Percentiles rank a stretch among this genome's conserved stretches.
These are phyloP conservation scores for Paraurostyla sp. DNA, from an alignment of 73 alveolate species.

Conservation along the genomic window DNA sequence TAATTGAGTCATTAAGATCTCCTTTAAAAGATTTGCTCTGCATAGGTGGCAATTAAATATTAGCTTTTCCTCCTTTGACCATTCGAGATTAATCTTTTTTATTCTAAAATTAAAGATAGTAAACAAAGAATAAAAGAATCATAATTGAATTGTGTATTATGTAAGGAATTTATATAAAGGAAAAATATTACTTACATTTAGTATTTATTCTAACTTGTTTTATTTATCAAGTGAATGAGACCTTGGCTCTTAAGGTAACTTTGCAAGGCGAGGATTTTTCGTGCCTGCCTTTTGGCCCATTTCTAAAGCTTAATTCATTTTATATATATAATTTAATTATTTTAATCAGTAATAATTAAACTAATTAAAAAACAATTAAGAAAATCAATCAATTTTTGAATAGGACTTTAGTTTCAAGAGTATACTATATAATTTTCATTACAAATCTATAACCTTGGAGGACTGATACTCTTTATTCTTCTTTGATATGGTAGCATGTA, in stretches of 20 bases:
- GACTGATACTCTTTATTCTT: constrained; percentile 48
- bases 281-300: not conserved
- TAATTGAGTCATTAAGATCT: constrained; percentile 24
- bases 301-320: constrained; percentile 49
- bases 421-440: constrained; percentile 57
- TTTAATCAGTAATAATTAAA: not conserved
- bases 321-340: not conserved
- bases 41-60: constrained; percentile 27
- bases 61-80: constrained; percentile 28
- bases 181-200: constrained; percentile 19
- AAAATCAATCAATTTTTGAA: not conserved
- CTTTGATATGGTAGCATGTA: constrained; percentile 46
- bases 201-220: constrained; percentile 18
- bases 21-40: constrained; percentile 21
- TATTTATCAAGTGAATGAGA: constrained; percentile 1
- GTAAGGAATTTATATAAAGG: not conserved
- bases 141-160: not conserved
- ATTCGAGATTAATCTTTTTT: constrained; percentile 3
- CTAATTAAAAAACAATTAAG: not conserved
- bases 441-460: constrained; percentile 42
- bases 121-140: not conserved
- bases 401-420: constrained; percentile 1
- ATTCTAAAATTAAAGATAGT: not conserved
- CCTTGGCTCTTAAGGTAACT: constrained; percentile 2
- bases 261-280: not conserved